These are phyloP conservation scores for Pseudevernia furfuracea DNA, from an alignment of 495 filamentous ascomycete species.

Conservation along the genomic window DNA sequence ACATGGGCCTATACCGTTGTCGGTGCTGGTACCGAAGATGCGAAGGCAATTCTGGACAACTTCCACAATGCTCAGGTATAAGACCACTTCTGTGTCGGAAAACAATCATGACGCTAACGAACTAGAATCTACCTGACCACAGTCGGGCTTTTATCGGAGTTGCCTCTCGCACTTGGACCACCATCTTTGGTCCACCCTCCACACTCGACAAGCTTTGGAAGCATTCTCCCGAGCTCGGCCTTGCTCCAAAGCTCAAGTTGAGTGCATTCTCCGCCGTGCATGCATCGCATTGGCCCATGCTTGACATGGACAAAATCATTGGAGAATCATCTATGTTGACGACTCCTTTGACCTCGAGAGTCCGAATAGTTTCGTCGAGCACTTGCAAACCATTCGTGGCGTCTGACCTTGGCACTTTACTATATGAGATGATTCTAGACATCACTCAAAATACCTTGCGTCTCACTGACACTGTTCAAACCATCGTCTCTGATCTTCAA, in stretches of 20 bases:
- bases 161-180: constrained; percentile 16
- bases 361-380: constrained; percentile 14
- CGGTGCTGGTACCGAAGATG: constrained; percentile 7
- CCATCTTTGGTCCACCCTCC: constrained; percentile 20
- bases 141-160: constrained; percentile 14
- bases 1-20: constrained; percentile 22
- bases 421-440: constrained; percentile 17
- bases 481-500: constrained; percentile 10
- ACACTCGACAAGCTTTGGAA: constrained; percentile 14
- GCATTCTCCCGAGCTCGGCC: constrained; percentile 8
- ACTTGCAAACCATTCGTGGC: constrained; percentile 15
- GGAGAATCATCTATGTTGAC: constrained; percentile 16
- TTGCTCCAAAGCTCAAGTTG: constrained; percentile 18
- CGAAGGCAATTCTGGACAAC: constrained; percentile 12
- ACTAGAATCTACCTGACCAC: constrained; percentile 10
- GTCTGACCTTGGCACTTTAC: constrained; percentile 13
- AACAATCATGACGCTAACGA: not conserved
- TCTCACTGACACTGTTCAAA: constrained; percentile 17
- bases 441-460: constrained; percentile 17
- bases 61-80: constrained; percentile 19
- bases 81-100: not conserved
- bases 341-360: constrained; percentile 8
- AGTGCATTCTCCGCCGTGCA: constrained; percentile 16
- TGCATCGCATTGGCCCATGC: constrained; percentile 14
- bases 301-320: constrained; percentile 17